These are phyloP conservation scores for Solanum tacnaense DNA, from an alignment of 257 asterid species.

Conservation along the genomic window DNA sequence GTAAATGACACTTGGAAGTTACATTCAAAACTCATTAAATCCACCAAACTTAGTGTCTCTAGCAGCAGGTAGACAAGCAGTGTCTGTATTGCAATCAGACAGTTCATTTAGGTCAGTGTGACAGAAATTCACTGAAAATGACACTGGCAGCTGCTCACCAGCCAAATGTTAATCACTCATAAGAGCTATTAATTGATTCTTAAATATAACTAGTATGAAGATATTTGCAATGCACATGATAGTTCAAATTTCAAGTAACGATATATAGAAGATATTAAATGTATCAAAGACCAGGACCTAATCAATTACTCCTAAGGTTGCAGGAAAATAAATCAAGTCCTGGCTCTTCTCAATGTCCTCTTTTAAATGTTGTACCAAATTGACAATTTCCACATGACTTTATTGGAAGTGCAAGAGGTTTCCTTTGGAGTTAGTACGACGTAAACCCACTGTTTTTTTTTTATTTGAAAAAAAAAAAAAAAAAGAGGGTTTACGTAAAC, in stretches of 20 bases:
- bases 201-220: background rate
- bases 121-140: background rate
- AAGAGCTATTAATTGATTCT: background rate
- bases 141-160: background rate
- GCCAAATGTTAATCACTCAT: background rate
- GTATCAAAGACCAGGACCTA: background rate
- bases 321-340: background rate
- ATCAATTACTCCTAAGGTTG: background rate
- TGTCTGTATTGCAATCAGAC: background rate
- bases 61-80: background rate
- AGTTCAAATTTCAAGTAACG: background rate
- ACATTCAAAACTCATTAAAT: background rate
- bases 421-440: background rate
- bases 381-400: background rate
- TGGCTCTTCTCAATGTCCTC: background rate
- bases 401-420: background rate
- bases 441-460: background rate
- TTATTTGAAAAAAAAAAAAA: too few relatives aligned
- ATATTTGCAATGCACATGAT: background rate
- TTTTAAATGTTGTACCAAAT: background rate
- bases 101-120: background rate
- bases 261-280: background rate
- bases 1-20: conserved; percentile 10
- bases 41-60: background rate
- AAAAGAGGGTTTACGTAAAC: too few relatives aligned